A percentile compares a stretch with the other conserved stretches of the same genome.
Evolutionary conservation across 2,329 filamentous ascomycete genomes (phyloP).

Genomic region (Escovopsis sp.): DNA sequence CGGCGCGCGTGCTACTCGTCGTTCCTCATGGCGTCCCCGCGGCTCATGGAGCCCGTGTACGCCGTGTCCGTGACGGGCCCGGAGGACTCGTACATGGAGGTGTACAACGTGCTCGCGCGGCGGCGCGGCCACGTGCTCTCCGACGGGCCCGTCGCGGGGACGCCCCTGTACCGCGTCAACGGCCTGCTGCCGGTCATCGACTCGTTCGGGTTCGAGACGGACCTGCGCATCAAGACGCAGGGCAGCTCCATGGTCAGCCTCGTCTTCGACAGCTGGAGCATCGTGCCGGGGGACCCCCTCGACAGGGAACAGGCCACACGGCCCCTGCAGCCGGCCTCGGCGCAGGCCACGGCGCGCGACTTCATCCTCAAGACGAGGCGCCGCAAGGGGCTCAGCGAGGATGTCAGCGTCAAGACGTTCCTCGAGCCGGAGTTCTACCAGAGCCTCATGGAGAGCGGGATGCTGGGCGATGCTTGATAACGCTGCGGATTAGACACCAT

Average conservation of each 20-base stretch:
- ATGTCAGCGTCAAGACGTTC: conserved; percentile 92
- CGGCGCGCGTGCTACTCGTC: conserved; percentile 87
- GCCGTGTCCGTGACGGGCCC: conserved; percentile 85
- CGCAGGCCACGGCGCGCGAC: conserved; percentile 82
- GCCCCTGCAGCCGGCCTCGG: conserved; percentile 74
- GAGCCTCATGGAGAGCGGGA: conserved; percentile 74
- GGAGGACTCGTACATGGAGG: conserved; percentile 70
- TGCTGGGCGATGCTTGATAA: conserved; percentile 45
- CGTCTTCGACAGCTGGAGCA: conserved; percentile 90
- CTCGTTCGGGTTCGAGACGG: conserved; percentile 95
- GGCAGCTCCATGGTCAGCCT: conserved; percentile 81
- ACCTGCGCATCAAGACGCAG: conserved; percentile 89
- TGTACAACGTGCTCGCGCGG: conserved; percentile 84
- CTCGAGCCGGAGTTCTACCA: conserved; percentile 88
- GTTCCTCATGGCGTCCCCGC: conserved; percentile 91
- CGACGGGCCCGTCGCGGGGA: conserved; percentile 89
- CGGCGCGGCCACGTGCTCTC: conserved; percentile 83
- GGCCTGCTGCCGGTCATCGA: conserved; percentile 93
- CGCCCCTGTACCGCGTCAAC: conserved; percentile 80
- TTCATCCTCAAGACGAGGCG: conserved; percentile 93
- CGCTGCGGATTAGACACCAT: not conserved
- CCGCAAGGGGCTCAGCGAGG: conserved; percentile 87
- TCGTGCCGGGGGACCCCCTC: conserved; percentile 89
- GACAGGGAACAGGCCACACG: conserved; percentile 72
- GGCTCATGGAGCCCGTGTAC: conserved; percentile 95